Percentiles rank a stretch among this genome's conserved stretches.
These are phyloP conservation scores for Botrytis deweyae DNA, from an alignment of 2,329 filamentous ascomycete species.

Conservation along the genomic window DNA sequence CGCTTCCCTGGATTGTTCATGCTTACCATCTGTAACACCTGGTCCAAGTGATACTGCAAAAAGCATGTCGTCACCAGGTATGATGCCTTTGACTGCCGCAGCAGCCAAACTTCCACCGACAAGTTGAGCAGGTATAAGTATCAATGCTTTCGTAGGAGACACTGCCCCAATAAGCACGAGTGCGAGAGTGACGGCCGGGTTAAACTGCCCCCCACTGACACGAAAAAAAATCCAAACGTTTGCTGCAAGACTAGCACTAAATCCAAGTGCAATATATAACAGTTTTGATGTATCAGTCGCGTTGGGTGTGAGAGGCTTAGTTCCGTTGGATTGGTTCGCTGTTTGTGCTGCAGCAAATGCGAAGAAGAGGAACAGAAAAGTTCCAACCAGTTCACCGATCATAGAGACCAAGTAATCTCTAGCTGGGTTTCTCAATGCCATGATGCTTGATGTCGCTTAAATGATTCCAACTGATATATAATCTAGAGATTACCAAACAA, in stretches of 20 bases:
- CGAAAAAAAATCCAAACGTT: constrained; percentile 59
- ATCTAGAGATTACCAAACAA: not conserved
- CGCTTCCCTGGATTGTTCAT: not conserved
- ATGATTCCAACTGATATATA: not conserved
- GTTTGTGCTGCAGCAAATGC: constrained; percentile 30
- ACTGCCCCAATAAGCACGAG: constrained; percentile 39
- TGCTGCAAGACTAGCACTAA: constrained; percentile 46
- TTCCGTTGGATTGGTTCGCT: constrained; percentile 24
- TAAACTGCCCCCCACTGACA: constrained; percentile 46
- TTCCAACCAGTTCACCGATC: constrained; percentile 51
- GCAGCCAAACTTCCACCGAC: constrained; percentile 40
- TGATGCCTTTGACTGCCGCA: constrained; percentile 40
- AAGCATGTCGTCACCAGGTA: constrained; percentile 24
- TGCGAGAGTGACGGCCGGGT: constrained; percentile 39
- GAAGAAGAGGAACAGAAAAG: constrained; percentile 42
- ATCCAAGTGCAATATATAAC: constrained; percentile 37
- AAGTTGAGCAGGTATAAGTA: constrained; percentile 37
- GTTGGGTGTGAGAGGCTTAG: constrained; percentile 4
- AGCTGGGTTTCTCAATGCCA: not conserved
- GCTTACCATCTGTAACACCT: constrained; percentile 8
- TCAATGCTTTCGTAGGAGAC: constrained; percentile 29
- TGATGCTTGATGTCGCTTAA: not conserved
- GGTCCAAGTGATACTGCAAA: constrained; percentile 19
- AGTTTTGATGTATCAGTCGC: constrained; percentile 40
- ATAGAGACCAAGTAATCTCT: constrained; percentile 46